Base-by-base conservation (phyloP, 305 asterid species). In the Fraxinus nigra region DNA sequence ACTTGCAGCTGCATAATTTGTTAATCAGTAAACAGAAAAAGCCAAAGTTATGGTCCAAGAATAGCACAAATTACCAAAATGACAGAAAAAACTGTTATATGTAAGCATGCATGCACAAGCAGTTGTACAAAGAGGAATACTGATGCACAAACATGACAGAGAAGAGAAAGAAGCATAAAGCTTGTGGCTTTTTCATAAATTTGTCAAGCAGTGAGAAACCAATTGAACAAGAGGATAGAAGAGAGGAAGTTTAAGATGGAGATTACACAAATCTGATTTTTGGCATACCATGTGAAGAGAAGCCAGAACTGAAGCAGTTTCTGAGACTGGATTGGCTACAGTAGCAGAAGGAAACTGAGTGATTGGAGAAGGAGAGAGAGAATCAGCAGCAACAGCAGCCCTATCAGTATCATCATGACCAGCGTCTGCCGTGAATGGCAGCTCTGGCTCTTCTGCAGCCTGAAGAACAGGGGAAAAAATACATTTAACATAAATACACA, bases 221-320 rank as follows among this genome's bases (percentile, higher is more conserved):
- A 46, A 20, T 28, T 40, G 20, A 83, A 67, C 46, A 79, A 65
- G 65, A 77, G 38, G 48, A 69, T 2, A 67, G 7, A 28, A 83
- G 13, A 8, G 11, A 65, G 38, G 67, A 72, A 78, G 81, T 67
- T 40, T 40, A 34, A 5, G 18, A 63, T 43, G 81, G 80, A 26
- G 7, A 72, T 43, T 51, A 24, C 7, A 79, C 75, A 18, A 22
- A 22, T 74, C 70, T 20, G 18, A 79, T 82, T 78, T 80, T 72
- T 75, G 80, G 81, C 91, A 84, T 90, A 96, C 99, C 94, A 73
- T 85, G 79, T 97, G 97, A 83, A 96, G 97, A 81, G 98, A 93
- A 83, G 93, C 91, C 80, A 91, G 59, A 82, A 93, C 94, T 4
- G 98, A 82, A 85, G 95, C 94, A 84, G 87, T 92, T 89, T 94